Base-by-base conservation (phyloP, 163 green algal species). In the Prototheca wickerhamii region DNA sequence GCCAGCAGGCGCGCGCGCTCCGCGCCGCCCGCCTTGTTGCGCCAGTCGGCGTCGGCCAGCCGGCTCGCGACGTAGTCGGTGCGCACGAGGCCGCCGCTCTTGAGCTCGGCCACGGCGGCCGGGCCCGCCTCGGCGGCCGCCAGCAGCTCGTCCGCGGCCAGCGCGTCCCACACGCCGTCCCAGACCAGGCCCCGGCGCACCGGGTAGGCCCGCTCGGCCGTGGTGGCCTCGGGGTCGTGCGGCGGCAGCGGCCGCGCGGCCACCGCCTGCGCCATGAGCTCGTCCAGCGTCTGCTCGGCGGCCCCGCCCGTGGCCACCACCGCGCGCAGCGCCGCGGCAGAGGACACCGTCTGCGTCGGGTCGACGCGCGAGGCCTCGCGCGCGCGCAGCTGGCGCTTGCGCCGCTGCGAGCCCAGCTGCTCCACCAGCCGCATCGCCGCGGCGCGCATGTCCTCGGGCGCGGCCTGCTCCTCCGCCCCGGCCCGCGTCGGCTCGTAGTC, bases 391-490 rank as follows among this genome's bases (percentile, higher is more conserved):
- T 91, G 82, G 20, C 81, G 71, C 58, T 78, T 71, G 37, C 85
- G 77, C 8, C 85, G 76, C 49, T 84, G 86, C 56, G 64, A 81
- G 37, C 85, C 85, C 70, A 91, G 91, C 67, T 76, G 68, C 49
- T 86, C 77, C 29, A 91, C 82, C 63, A 92, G 76, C 67, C 78
- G 85, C 76, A 33, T 40, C 20, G 25, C 29, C 23, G 50, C 51
- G 33, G 4, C 7, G 26, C 37, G 53, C 26, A 30, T 44, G 23
- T 56, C 50, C 58, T 69, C 30, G 33, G 26, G 49, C 26, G 51
- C 46, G 30, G 53, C 35, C 34, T 49, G 33, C 21, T 10, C 32
- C 3, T 25, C 28, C 35, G 32, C 34, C 21, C 28, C 49, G 35
- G 53, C 40, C 2, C 29, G 63, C n/a, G 33, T 40, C 46, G 57